Percentiles rank a stretch among this genome's conserved stretches.
Conservation (phyloP, 371 early-diverging fungal species). For the Fennellomyces sp. region DNA sequence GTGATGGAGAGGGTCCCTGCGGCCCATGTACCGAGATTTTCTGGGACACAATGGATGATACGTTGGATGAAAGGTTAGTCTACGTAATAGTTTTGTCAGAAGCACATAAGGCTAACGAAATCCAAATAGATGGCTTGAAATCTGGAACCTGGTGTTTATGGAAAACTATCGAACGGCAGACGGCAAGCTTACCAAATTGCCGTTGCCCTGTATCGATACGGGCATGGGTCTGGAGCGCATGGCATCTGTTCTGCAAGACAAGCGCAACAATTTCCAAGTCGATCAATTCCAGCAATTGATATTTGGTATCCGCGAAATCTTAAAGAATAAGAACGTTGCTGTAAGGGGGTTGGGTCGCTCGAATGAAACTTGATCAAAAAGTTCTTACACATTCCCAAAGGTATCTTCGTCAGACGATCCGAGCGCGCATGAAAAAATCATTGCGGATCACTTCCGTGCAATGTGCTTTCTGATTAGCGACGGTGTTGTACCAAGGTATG, state of each 20-base stretch:
- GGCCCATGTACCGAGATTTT: conserved; percentile 85
- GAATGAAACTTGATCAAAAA: background rate
- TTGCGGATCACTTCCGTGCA: conserved; percentile 78
- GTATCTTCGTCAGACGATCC: conserved; percentile 28
- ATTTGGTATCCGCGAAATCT: conserved; percentile 40
- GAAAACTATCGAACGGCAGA: conserved; percentile 63
- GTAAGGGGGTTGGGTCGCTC: conserved; percentile 17
- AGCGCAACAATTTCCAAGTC: conserved; percentile 72
- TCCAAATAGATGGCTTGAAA: conserved; percentile 69
- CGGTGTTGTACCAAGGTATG: conserved; percentile 74
- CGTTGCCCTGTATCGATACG: conserved; percentile 75
- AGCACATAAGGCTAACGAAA: background rate
- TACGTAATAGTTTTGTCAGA: background rate
- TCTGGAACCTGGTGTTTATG: conserved; percentile 91
- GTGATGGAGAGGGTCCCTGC: conserved; percentile 83
- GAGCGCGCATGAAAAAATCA: conserved; percentile 63
- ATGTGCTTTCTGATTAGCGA: conserved; percentile 76
- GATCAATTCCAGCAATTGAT: conserved; percentile 65
- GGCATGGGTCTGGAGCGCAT: conserved; percentile 86
- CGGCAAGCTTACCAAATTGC: conserved; percentile 57
- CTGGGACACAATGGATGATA: conserved; percentile 70
- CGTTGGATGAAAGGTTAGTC: conserved; percentile 39
- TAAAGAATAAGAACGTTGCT: conserved; percentile 36
- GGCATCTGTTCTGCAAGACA: conserved; percentile 65
- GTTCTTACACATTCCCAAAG: conserved; percentile 8